Conservation (phyloP, 139 green algal species). For the Tetradesmus obliquus region DNA sequence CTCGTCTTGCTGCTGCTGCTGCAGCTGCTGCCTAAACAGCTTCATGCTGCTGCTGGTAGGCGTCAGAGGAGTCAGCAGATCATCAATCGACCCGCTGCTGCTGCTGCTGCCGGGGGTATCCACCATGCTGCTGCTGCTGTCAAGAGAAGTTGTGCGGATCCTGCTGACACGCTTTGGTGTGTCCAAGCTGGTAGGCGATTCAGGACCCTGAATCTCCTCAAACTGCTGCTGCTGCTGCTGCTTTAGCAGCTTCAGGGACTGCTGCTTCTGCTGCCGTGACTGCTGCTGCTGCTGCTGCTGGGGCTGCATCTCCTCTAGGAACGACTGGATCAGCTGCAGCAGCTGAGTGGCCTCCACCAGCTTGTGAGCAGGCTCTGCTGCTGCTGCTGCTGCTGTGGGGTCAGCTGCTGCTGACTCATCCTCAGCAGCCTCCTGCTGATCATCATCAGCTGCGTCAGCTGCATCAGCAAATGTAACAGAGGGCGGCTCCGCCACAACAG, state of each 20-base stretch:
- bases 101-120: not conserved
- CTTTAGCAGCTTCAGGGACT: not conserved
- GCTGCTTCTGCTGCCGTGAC: not conserved
- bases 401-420: not conserved
- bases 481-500: not conserved
- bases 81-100: not conserved
- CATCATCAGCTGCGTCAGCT: not conserved
- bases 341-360: not conserved
- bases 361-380: conserved; percentile 25
- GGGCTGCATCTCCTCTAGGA: conserved; percentile 4
- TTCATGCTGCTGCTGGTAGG: not conserved
- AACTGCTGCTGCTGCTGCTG: not conserved
- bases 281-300: conserved; percentile 7
- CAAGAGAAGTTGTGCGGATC: not conserved
- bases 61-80: not conserved
- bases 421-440: not conserved
- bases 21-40: not conserved
- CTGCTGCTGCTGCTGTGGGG: not conserved
- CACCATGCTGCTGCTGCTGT: not conserved
- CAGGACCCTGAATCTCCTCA: not conserved
- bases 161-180: conserved; percentile 5
- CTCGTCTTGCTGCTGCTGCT: conserved; percentile 2
- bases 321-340: conserved; percentile 31
- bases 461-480: not conserved
- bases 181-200: not conserved